A percentile compares a stretch with the other conserved stretches of the same genome.
These are phyloP conservation scores for Colletotrichum sp. DNA, from an alignment of 2,329 filamentous ascomycete species.

Conservation along the genomic window DNA sequence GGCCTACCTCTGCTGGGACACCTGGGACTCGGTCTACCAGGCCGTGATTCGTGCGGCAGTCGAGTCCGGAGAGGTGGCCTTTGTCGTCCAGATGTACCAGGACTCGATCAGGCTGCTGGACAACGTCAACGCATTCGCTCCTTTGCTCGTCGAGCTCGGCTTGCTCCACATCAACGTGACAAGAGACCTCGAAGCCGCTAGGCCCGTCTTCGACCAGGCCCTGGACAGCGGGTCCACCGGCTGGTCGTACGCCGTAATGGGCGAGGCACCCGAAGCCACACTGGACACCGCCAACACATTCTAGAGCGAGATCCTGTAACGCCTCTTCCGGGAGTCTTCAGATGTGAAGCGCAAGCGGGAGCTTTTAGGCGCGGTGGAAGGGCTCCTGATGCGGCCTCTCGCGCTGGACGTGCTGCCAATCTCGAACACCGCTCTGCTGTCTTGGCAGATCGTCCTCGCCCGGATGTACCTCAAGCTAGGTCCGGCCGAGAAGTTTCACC, in stretches of 20 bases:
- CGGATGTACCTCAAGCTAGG: slow-evolving; percentile 30
- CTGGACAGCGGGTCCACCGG: slow-evolving; percentile 25
- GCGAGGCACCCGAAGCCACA: slow-evolving; percentile 11
- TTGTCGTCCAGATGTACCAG: slow-evolving; percentile 26
- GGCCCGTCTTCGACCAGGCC: slow-evolving; percentile 24
- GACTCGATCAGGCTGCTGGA: slow-evolving; percentile 28
- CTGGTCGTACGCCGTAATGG: slow-evolving; percentile 26
- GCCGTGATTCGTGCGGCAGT: slow-evolving; percentile 16
- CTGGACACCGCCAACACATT: slow-evolving; percentile 19
- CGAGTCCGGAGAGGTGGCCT: slow-evolving; percentile 22
- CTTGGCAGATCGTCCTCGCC: slow-evolving; percentile 21
- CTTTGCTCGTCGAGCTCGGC: slow-evolving; percentile 25
- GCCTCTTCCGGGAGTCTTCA: slow-evolving; percentile 23
- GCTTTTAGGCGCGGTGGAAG: slow-evolving; percentile 20
- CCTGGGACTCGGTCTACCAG: too few relatives aligned
- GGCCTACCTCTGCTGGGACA: slow-evolving; percentile 26
- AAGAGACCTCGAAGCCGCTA: slow-evolving; percentile 18
- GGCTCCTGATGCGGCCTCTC: slow-evolving; percentile 21
- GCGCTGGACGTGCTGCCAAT: slow-evolving; percentile 24
- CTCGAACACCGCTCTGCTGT: slow-evolving; percentile 11
- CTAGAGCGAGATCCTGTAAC: slow-evolving; percentile 24
- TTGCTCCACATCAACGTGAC: slow-evolving; percentile 20
- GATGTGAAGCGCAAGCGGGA: slow-evolving; percentile 25
- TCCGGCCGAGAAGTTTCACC: slow-evolving; percentile 24
- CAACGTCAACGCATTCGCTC: slow-evolving; percentile 28